Base-by-base conservation (phyloP, 148 eudicot species). In the Pouteria glomerata region DNA sequence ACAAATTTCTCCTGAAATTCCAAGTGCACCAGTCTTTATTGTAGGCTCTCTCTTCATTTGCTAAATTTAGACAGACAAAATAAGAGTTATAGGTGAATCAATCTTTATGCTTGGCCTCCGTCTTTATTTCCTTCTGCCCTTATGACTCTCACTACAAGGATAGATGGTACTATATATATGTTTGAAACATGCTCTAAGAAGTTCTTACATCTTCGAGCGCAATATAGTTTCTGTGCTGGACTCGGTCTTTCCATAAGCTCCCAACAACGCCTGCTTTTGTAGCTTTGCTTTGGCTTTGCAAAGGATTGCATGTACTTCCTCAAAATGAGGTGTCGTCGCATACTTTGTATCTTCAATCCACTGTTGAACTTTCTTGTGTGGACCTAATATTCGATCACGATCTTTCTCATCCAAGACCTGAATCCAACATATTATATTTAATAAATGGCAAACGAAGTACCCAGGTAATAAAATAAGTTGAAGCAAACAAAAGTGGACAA, bases 261-360 rank as follows among this genome's bases (percentile, higher is more conserved):
- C 37, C 67, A 48, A 60, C 52, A 47, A 56, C 27, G 34, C 70
- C 66, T 61, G 85, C 76, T 85, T 63, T 76, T 82, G 78, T 15
- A 86, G 70, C 47, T 58, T 81, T 71, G 63, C 86, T 77, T 81
- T 86, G 57, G 77, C 78, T 75, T 61, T 76, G 69, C 74, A 85
- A 33, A 95, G 81, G 44, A 86, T 29, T 6, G 29, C 73, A 67
- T 92, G 92, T 23, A 89, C 79, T 52, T 91, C 94, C 30, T 92
- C 96, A 62, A 92, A 95, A 84, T 95, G 83, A 66, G 96, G 96
- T 57, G 52, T 79, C 26, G 92, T 87, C 50, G 92, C 88, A 47
- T 68, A 73, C 82, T 82, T 91, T 3, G 88, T 86, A 33, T 85
- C 88, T 77, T 91, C 89, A 24, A 95, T 74, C 99, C 97, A 95